Conservation (phyloP, 2,329 filamentous ascomycete species). For the Fusarium guadeloupense region DNA sequence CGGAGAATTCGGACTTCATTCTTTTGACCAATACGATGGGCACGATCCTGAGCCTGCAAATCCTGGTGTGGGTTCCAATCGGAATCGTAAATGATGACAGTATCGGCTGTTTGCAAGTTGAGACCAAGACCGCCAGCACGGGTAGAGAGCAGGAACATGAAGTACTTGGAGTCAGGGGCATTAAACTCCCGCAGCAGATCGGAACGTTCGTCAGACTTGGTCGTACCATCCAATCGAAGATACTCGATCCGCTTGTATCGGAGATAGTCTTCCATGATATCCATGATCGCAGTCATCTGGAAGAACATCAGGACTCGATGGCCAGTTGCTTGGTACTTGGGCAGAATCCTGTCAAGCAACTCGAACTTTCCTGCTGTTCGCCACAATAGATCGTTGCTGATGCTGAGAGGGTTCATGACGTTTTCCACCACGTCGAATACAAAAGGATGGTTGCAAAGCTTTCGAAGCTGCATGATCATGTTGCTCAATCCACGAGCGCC, state of each 20-base stretch:
- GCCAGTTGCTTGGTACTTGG: constrained; percentile 89
- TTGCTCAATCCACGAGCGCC: constrained; percentile 95
- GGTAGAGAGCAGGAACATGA: constrained; percentile 98
- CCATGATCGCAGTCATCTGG: constrained; percentile 99
- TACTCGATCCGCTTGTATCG: constrained; percentile 85
- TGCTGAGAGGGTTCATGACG: constrained; percentile 90
- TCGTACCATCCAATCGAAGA: constrained; percentile 93
- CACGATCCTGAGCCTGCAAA: constrained; percentile 98
- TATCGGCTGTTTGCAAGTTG: constrained; percentile 96
- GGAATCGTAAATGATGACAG: constrained; percentile 99
- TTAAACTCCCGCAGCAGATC: constrained; percentile 92
- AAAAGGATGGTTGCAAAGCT: constrained; percentile 98
- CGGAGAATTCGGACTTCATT: constrained; percentile 97
- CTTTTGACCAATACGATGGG: constrained; percentile 99
- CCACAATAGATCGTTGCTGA: constrained; percentile 94
- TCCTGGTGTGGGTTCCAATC: constrained; percentile 99
- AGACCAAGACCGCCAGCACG: constrained; percentile 97
- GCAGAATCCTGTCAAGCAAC: constrained; percentile 87
- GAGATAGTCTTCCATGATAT: constrained; percentile 99
- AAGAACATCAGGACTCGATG: constrained; percentile 99
- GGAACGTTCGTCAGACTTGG: constrained; percentile 96
- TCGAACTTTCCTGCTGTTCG: constrained; percentile 97
- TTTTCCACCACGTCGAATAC: constrained; percentile 98
- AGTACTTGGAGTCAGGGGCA: constrained; percentile 87
- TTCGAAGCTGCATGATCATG: constrained; percentile 99